phyloP scores from a whole-genome alignment of 1,284 basidiomycete species.

The Ganoderma meredithae region DNA sequence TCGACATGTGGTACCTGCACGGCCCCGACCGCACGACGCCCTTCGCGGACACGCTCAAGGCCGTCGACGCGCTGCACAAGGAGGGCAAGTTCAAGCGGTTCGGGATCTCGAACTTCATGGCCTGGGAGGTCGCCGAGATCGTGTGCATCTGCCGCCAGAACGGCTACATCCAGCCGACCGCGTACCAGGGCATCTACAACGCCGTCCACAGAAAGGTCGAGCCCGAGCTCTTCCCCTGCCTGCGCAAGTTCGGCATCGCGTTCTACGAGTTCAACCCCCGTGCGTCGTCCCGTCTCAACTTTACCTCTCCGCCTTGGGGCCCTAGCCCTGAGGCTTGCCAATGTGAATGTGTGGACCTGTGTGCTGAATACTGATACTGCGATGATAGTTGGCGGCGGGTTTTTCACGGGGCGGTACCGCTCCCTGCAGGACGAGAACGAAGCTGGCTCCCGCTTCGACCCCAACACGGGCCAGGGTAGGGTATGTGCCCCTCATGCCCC shows the following conservation, averaged over 20 bases:
- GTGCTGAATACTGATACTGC: slow-evolving; percentile 23
- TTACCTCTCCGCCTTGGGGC: neutral
- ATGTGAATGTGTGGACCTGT: slow-evolving; percentile 10
- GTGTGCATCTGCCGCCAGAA: slow-evolving; percentile 61
- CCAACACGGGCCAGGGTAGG: slow-evolving; percentile 41
- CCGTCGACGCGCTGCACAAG: slow-evolving; percentile 57
- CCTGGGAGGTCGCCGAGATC: slow-evolving; percentile 73
- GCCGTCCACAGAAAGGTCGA: slow-evolving; percentile 60
- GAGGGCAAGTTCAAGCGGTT: slow-evolving; percentile 54
- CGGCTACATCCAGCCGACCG: slow-evolving; percentile 67
- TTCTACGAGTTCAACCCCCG: slow-evolving; percentile 67
- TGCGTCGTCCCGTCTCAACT: slow-evolving; percentile 23
- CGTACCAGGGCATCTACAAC: slow-evolving; percentile 74
- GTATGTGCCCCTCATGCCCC: slow-evolving; percentile 24
- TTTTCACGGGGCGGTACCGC: slow-evolving; percentile 47
- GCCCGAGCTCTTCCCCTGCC: slow-evolving; percentile 68
- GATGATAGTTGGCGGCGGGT: slow-evolving; percentile 45
- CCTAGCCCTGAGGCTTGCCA: too few relatives aligned
- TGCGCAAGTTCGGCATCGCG: slow-evolving; percentile 66
- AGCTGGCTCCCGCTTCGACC: slow-evolving; percentile 49
- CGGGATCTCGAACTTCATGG: slow-evolving; percentile 60
- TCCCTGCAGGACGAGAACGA: slow-evolving; percentile 42
- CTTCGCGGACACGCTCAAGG: slow-evolving; percentile 55
- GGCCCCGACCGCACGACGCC: slow-evolving; percentile 57
- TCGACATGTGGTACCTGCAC: slow-evolving; percentile 63